Percentiles rank a stretch among this genome's conserved stretches.
phyloP scores from a whole-genome alignment of 208 protist genomes.

The Wallacemonas sp. region DNA sequence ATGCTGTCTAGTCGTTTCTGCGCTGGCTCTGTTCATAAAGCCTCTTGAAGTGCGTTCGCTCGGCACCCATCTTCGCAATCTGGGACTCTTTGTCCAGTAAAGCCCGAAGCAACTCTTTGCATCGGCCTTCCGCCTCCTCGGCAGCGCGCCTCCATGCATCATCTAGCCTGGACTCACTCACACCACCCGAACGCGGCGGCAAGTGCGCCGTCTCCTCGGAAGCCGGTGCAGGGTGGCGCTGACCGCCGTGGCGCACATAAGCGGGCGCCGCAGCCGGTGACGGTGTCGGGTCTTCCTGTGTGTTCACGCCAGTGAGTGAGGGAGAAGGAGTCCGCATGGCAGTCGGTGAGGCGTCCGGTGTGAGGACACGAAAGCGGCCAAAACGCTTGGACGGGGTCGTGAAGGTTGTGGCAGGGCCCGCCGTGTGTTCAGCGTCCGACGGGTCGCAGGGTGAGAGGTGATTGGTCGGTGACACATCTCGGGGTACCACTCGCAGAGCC shows the following conservation, averaged over 20 bases:
- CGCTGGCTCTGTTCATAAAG: constrained; percentile 14
- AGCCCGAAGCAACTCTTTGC: constrained; percentile 61
- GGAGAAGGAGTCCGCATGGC: not conserved
- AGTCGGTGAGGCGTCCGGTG: not conserved
- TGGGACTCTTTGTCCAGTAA: constrained; percentile 77
- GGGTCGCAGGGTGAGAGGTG: not conserved
- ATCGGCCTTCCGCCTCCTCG: constrained; percentile 15
- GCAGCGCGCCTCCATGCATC: not conserved
- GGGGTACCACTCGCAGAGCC: not conserved
- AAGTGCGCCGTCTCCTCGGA: too few species aligned
- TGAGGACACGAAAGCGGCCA: constrained; percentile 7
- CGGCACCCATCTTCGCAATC: constrained; percentile 38
- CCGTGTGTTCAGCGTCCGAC: not conserved
- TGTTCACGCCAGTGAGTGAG: too few species aligned
- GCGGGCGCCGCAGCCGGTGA: not conserved
- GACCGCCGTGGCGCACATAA: not conserved
- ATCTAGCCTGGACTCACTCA: too few species aligned
- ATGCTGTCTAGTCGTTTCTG: too few species aligned
- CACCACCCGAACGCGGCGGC: too few species aligned
- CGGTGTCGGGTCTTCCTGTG: not conserved
- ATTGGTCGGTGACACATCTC: not conserved
- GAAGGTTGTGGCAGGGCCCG: not conserved
- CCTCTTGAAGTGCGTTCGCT: constrained; percentile 26
- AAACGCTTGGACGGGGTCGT: constrained; percentile 5
- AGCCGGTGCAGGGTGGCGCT: not conserved